A percentile compares a stretch with the other conserved stretches of the same genome.
phyloP scores from a whole-genome alignment of 176 grass and related monocot genomes.

The Paspalum vaginatum region DNA sequence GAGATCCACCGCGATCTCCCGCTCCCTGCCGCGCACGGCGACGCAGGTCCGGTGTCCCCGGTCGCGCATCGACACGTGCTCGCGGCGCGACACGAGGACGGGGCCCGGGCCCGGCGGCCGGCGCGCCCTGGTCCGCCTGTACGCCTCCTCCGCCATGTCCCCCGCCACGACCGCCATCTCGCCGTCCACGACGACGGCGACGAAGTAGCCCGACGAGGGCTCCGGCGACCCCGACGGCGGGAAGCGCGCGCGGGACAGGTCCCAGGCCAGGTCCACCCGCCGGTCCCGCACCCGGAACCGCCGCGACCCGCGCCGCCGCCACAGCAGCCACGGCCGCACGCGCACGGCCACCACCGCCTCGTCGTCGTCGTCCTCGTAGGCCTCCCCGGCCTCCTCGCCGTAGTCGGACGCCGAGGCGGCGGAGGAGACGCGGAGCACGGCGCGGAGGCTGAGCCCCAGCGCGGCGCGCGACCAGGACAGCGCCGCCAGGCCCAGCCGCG shows the following conservation, averaged over 20 bases:
- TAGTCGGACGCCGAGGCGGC: constrained; percentile 41
- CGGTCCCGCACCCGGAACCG: constrained; percentile 52
- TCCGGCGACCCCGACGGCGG: constrained; percentile 52
- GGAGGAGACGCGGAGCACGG: constrained; percentile 59
- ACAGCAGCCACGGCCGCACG: constrained; percentile 73
- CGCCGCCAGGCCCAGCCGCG: constrained; percentile 76
- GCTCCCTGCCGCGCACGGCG: constrained; percentile 61
- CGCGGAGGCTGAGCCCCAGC: constrained; percentile 75
- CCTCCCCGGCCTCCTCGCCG: constrained; percentile 32
- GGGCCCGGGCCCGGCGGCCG: constrained; percentile 16
- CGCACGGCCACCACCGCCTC: constrained; percentile 48
- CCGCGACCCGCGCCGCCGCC: constrained; percentile 71
- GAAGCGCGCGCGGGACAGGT: constrained; percentile 76
- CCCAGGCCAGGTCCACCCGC: constrained; percentile 69
- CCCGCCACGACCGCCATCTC: constrained; percentile 78
- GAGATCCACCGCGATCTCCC: constrained; percentile 88
- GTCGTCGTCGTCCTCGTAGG: constrained; percentile 35
- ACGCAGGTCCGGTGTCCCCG: constrained; percentile 63
- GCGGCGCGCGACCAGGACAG: constrained; percentile 83
- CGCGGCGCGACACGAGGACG: constrained; percentile 60
- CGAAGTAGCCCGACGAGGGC: constrained; percentile 71
- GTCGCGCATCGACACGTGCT: constrained; percentile 70
- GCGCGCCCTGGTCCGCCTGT: constrained; percentile 59
- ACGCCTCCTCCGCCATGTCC: constrained; percentile 78
- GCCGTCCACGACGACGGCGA: constrained; percentile 68